Evolutionary conservation across 495 filamentous ascomycete genomes (phyloP).

Genomic region (Talaromyces thailandensis): DNA sequence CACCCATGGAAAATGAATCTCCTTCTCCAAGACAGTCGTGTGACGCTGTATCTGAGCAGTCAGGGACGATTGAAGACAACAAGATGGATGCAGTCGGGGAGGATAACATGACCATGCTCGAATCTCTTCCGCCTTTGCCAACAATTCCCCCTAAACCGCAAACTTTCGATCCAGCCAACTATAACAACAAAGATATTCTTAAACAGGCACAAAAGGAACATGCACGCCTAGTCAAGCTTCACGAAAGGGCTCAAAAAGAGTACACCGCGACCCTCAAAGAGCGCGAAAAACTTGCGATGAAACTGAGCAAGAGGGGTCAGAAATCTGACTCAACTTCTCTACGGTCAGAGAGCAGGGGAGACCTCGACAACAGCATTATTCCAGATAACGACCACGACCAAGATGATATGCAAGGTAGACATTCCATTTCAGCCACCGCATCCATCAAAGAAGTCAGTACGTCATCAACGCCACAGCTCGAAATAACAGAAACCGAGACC

Average conservation of each 20-base stretch:
- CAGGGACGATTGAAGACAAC: background rate
- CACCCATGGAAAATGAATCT: background rate
- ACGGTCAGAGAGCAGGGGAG: background rate
- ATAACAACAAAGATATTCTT: slow-evolving; percentile 49
- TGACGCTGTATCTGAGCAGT: background rate
- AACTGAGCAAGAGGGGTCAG: slow-evolving; percentile 33
- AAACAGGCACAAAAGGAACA: slow-evolving; percentile 59
- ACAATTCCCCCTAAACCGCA: slow-evolving; percentile 29
- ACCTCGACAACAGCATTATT: background rate
- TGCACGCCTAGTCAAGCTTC: slow-evolving; percentile 44
- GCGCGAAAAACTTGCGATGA: slow-evolving; percentile 45
- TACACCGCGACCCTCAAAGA: slow-evolving; percentile 52
- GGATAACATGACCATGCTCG: background rate
- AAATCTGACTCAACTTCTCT: background rate
- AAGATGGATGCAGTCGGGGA: background rate
- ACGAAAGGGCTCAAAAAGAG: slow-evolving; percentile 53
- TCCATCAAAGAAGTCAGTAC: background rate
- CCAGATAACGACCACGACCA: background rate
- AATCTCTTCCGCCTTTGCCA: slow-evolving; percentile 20
- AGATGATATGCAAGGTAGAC: background rate
- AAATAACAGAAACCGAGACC: background rate
- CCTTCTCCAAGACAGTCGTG: background rate
- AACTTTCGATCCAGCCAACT: slow-evolving; percentile 39
- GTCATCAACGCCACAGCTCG: background rate
- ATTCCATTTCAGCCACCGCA: background rate